These are phyloP conservation scores for Ramalina intermedia DNA, from an alignment of 495 filamentous ascomycete genomes.

Conservation along the genomic window DNA sequence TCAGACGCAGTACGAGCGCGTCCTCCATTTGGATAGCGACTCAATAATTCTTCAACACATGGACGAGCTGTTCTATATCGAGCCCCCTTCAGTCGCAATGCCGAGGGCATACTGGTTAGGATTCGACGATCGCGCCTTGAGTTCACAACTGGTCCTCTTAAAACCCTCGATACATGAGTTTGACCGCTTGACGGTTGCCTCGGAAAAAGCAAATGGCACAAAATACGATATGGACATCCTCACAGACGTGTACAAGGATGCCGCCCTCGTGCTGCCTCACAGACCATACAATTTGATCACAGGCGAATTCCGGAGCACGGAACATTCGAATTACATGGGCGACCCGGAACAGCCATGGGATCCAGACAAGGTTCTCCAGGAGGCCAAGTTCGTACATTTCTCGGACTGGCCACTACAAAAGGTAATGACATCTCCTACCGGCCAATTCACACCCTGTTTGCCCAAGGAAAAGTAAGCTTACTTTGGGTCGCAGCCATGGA, in stretches of 20 bases:
- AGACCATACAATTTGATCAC: constrained; percentile 54
- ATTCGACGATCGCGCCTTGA: constrained; percentile 36
- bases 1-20: constrained; percentile 48
- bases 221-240: constrained; percentile 61
- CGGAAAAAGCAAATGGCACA: constrained; percentile 20
- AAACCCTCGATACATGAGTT: constrained; percentile 42
- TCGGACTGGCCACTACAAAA: constrained; percentile 69
- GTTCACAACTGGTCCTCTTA: constrained; percentile 50
- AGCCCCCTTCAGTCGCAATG: constrained; percentile 41
- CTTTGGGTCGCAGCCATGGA: too few relatives aligned
- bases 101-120: constrained; percentile 60
- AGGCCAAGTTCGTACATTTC: constrained; percentile 66
- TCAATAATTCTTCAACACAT: constrained; percentile 46
- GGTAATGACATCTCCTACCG: not conserved
- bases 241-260: constrained; percentile 48
- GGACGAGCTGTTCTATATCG: constrained; percentile 60
- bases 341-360: constrained; percentile 50
- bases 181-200: constrained; percentile 31
- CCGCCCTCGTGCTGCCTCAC: constrained; percentile 57
- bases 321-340: constrained; percentile 48
- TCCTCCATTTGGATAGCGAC: constrained; percentile 58
- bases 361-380: constrained; percentile 40
- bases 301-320: constrained; percentile 46
- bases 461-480: too few relatives aligned
- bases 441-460: too few relatives aligned